Base-by-base conservation (phyloP, 2,329 filamentous ascomycete species). In the Colletotrichum sojae region DNA sequence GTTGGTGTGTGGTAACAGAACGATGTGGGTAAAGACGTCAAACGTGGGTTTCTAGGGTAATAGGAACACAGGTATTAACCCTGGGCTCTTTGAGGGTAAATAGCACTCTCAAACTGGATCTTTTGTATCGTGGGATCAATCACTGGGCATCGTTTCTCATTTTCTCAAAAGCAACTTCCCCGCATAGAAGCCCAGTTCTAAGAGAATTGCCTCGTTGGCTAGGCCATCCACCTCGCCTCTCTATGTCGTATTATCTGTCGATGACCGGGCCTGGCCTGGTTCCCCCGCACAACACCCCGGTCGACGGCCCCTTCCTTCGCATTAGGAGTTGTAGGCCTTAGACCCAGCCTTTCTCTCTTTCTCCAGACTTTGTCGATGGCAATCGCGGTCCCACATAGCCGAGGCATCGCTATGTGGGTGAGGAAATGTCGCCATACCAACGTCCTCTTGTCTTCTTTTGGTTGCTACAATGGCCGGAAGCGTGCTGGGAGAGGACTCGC, bases 241-340 rank as follows among this genome's bases (percentile, higher is more conserved):
- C 55, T 57, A 43, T 61, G 52, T 53, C 18, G 18, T 18, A n/a
- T n/a, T 16, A 6, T 10, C 27, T 31, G 27, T n/a, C 36, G 61
- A 49, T 59, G 39, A n/a, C 66, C 66, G 66, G 66, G n/a, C 66
- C 66, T 48, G 66, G n/a, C 61, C 57, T 16, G 16, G 56, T 22
- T 54, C 54, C 66, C 59, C 66, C 66, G 54, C 66, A 68, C 61
- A 22, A 5, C 46, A 59, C 61, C 66, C 66, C 61, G 60, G 66
- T 55, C 43, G 6, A 22, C 25, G 15, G n/a, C 27, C 54, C 40
- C 54, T 54, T 54, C 66, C 66, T 65, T 60, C 65, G 31, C 65
- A 65, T 22, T n/a, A 57, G 31, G 36, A 59, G 43, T 40, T 18
- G 15, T 40, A n/a, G 45, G 18, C 46, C 27, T 48, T 39, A 20